Percentiles rank a stretch among this genome's conserved stretches.
These are phyloP conservation scores for Cutaneotrichosporon daszewskae DNA, from an alignment of 1,284 basidiomycete species.

Conservation along the genomic window DNA sequence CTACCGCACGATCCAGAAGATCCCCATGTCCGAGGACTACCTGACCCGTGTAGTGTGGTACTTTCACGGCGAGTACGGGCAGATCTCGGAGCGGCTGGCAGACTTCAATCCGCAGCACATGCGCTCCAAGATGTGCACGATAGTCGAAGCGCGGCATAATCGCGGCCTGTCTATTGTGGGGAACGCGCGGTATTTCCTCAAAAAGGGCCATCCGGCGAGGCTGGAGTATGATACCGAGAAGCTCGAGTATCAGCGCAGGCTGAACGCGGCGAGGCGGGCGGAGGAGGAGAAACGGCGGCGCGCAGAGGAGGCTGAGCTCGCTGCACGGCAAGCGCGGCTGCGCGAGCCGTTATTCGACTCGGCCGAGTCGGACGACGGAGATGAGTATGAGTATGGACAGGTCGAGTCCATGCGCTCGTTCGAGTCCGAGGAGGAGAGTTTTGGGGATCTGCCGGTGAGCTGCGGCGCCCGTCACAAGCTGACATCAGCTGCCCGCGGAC, in stretches of 20 bases:
- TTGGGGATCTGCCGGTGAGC: no score
- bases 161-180: conserved; percentile 20
- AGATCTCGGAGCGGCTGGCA: conserved; percentile 12
- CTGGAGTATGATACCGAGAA: conserved; percentile 10
- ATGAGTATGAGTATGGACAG: no score
- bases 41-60: conserved; percentile 29
- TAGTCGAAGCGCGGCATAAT: conserved; percentile 20
- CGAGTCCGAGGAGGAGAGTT: no score
- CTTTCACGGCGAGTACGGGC: conserved; percentile 32
- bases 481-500: no score
- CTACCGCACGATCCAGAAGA: conserved; percentile 36
- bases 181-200: conserved; percentile 28
- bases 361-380: no score
- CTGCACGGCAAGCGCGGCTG: no score
- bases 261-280: conserved; percentile 4
- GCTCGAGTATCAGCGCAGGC: neutral
- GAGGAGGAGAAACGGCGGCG: no score
- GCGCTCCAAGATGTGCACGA: conserved; percentile 36
- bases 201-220: conserved; percentile 2
- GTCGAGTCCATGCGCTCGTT: no score
- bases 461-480: no score
- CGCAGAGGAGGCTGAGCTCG: no score
- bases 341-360: no score
- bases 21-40: conserved; percentile 25
- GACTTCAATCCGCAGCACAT: conserved; percentile 37